Evolutionary conservation across 495 filamentous ascomycete species (phyloP), one percentile per base, ranked within the genome.

Genomic region (Aspergillus asperescens): DNA sequence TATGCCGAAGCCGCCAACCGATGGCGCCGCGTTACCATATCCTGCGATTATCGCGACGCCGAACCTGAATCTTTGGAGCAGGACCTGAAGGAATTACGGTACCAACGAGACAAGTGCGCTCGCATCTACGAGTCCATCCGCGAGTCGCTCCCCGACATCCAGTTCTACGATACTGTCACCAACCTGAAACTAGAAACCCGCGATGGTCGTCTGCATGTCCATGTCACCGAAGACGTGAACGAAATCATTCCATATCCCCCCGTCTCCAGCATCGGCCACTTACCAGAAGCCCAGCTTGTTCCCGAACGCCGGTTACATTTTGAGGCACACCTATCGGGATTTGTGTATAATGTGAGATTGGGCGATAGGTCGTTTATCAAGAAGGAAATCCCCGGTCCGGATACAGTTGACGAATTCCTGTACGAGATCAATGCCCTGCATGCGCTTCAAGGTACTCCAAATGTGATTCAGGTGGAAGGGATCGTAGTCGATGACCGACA

Each of bases 361-460:
- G 69, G 77, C 50, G 84, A 81, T 31, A 71, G 79, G 40, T 72
- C 81, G 13, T 88, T 85, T 63, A 95, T 98, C 70, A 98, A 98
- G 68, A 98, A 98, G 62, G 93, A 98, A 66, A 97, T 98, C 42
- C 93, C 93, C 2, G 90, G 94, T 1, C 94, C 93, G 0, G 92
- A 98, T 65, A 93, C 87, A 0, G 84, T 97, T 23, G 93, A 98
- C 55, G 93, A 98, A 63, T 98, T 98, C 62, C 76, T 97, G 10
- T 98, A 98, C 70, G 93, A 98, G 66, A 88, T 97, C 60, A 97
- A 97, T 69, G 93, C 94, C 9, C 81, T 98, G 16, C 84, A 88
- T 60, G 82, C 83, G 12, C 73, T 97, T n/a, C 72, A 76, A 29
- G 82, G 75, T 46, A 85, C 86, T 0, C 71, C 81, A 9, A 87